Percentiles rank a stretch among this genome's conserved stretches.
Evolutionary conservation across 768 basidiomycete species (phyloP).

Genomic region (Boletus bicolor): DNA sequence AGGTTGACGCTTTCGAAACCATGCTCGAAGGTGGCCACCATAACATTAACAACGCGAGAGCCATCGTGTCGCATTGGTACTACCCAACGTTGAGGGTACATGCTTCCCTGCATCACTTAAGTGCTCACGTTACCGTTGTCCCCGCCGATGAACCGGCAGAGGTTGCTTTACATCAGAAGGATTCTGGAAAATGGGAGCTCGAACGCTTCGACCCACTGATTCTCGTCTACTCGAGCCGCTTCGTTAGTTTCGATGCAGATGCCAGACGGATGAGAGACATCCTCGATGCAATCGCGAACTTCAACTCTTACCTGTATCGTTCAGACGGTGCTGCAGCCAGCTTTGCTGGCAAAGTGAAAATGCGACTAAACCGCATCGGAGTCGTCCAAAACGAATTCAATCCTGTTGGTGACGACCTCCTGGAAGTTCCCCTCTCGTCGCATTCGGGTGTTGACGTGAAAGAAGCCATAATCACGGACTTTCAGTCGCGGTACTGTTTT

Average conservation of each 20-base stretch:
- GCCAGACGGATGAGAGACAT: neutral
- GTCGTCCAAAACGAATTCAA: neutral
- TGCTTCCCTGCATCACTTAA: neutral
- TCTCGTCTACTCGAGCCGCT: neutral
- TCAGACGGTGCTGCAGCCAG: conserved; percentile 2
- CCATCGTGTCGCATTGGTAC: conserved; percentile 11
- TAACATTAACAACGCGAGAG: conserved; percentile 4
- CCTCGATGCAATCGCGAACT: conserved; percentile 17
- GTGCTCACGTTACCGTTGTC: conserved; percentile 7
- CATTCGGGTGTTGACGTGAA: conserved; percentile 1
- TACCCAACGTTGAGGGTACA: conserved; percentile 9
- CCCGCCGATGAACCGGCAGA: conserved; percentile 10
- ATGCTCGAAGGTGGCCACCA: conserved; percentile 9
- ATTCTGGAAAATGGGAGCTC: conserved; percentile 8
- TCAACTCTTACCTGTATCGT: conserved; percentile 21
- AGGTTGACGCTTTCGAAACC: conserved; percentile 13
- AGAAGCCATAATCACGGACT: conserved; percentile 12
- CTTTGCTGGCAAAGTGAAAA: conserved; percentile 12
- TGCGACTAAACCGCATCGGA: conserved; percentile 11
- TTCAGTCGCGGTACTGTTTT: conserved; percentile 12
- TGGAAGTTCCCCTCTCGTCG: conserved; percentile 1
- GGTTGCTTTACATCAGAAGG: neutral
- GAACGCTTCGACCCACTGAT: conserved; percentile 18
- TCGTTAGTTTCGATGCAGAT: conserved; percentile 4
- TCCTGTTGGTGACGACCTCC: conserved; percentile 11